These are phyloP conservation scores for Fistulina hepatica DNA, from an alignment of 1,284 basidiomycete species.

Conservation along the genomic window DNA sequence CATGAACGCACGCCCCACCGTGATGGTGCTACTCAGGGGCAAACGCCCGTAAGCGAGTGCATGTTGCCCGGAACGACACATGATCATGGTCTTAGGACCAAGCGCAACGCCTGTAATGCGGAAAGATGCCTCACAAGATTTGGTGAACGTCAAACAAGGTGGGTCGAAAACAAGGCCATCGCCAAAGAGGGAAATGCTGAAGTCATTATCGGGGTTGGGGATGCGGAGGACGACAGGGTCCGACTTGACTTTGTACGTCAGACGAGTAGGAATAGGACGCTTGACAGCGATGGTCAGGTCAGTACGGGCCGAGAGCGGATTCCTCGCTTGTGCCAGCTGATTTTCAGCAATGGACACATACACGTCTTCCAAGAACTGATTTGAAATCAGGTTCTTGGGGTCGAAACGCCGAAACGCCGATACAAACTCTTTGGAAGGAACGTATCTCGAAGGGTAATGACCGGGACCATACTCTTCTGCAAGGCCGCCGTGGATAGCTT, in stretches of 20 bases:
- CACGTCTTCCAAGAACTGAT: constrained; percentile 64
- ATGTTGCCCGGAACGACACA: constrained; percentile 71
- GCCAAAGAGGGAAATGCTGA: constrained; percentile 74
- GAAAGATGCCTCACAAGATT: constrained; percentile 74
- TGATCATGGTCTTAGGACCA: constrained; percentile 72
- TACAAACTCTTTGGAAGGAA: constrained; percentile 68
- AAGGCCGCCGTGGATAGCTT: constrained; percentile 59
- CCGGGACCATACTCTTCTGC: constrained; percentile 51
- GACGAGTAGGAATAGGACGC: constrained; percentile 59
- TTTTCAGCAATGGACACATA: constrained; percentile 68
- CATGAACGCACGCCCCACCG: constrained; percentile 88
- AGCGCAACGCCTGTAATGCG: constrained; percentile 73
- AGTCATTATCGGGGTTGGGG: constrained; percentile 65
- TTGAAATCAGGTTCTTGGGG: constrained; percentile 52
- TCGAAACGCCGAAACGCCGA: constrained; percentile 72
- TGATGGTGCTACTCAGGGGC: constrained; percentile 63
- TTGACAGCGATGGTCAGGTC: constrained; percentile 57
- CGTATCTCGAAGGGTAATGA: constrained; percentile 48
- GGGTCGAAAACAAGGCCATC: constrained; percentile 83
- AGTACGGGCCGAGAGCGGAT: constrained; percentile 29
- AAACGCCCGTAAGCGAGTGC: constrained; percentile 73
- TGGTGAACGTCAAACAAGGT: constrained; percentile 65
- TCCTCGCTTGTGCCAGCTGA: constrained; percentile 63
- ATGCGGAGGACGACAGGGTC: constrained; percentile 78
- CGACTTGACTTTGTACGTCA: constrained; percentile 79